Percentiles rank a stretch among this genome's conserved stretches.
Conservation (phyloP, 192 early-diverging fungal species). For the Coemansia sp. region DNA sequence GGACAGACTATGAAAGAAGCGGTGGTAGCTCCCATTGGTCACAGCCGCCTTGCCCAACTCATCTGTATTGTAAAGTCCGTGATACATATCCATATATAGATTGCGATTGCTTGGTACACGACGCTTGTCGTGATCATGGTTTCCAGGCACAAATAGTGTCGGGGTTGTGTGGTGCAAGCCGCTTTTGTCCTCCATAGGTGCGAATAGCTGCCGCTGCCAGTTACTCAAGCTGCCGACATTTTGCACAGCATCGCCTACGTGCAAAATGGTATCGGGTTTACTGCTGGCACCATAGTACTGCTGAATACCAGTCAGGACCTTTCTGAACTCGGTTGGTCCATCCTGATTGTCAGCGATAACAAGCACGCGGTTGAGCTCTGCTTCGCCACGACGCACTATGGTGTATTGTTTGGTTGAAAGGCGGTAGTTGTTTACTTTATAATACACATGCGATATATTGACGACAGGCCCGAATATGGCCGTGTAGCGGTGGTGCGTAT, state of each 20-base stretch:
- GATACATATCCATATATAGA: conserved; percentile 47
- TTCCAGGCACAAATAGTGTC: conserved; percentile 71
- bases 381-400: conserved; percentile 12
- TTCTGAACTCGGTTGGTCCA: conserved; percentile 27
- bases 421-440: conserved; percentile 24
- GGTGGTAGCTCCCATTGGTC: conserved; percentile 35
- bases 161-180: conserved; percentile 60
- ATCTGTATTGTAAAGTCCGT: conserved; percentile 29
- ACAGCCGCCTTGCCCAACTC: conserved; percentile 14
- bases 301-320: conserved; percentile 13
- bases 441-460: conserved; percentile 21
- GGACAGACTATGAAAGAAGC: conserved; percentile 42
- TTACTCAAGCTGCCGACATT: conserved; percentile 57
- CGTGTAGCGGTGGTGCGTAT: conserved; percentile 34
- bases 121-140: conserved; percentile 68
- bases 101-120: conserved; percentile 56
- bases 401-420: conserved; percentile 22
- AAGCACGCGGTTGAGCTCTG: conserved; percentile 16
- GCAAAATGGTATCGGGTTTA: conserved; percentile 58
- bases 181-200: conserved; percentile 61
- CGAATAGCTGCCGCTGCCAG: conserved; percentile 71
- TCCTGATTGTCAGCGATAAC: conserved; percentile 53
- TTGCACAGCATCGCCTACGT: conserved; percentile 73
- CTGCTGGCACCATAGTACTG: conserved; percentile 12
- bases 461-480: conserved; percentile 37